These are phyloP conservation scores for Moniliophthora roreri DNA, from an alignment of 1,284 basidiomycete genomes.

Conservation along the genomic window DNA sequence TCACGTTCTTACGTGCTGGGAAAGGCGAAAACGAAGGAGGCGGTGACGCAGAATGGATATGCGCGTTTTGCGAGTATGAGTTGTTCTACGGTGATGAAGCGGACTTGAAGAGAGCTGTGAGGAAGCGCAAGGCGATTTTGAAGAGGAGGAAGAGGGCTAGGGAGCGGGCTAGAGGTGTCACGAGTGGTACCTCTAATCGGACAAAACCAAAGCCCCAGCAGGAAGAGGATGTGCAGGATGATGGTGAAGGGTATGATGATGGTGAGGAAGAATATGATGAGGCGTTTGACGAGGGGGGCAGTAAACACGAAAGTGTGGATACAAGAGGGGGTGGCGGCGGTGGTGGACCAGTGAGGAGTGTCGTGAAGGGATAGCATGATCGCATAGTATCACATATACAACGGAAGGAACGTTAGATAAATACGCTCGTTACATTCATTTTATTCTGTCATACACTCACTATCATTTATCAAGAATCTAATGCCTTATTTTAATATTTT, in stretches of 20 bases:
- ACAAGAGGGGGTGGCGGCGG: neutral
- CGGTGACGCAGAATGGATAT: slow-evolving; percentile 80
- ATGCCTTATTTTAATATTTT: too few species aligned
- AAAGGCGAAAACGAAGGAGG: slow-evolving; percentile 35
- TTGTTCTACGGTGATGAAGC: slow-evolving; percentile 79
- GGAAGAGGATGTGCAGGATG: slow-evolving; percentile 26
- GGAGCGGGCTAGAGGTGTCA: slow-evolving; percentile 67
- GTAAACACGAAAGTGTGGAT: slow-evolving; percentile 15
- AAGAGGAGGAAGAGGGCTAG: slow-evolving; percentile 71
- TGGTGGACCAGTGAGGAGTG: too few species aligned
- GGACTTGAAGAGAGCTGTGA: slow-evolving; percentile 63
- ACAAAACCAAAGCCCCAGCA: slow-evolving; percentile 7
- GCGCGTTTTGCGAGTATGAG: slow-evolving; percentile 84
- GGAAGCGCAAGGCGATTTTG: slow-evolving; percentile 78
- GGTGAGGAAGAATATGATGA: slow-evolving; percentile 33
- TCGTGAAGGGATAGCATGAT: too few species aligned
- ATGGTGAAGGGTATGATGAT: slow-evolving; percentile 33
- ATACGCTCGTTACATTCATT: too few species aligned
- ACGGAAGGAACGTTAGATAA: too few species aligned
- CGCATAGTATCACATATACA: too few species aligned
- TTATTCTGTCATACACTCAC: too few species aligned
- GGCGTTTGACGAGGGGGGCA: slow-evolving; percentile 13
- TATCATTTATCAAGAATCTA: too few species aligned
- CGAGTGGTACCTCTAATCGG: slow-evolving; percentile 26
- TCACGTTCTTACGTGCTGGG: too few species aligned